Base-by-base conservation (phyloP, 345 rosid genomes). In the Eucalyptus erythrocorys region DNA sequence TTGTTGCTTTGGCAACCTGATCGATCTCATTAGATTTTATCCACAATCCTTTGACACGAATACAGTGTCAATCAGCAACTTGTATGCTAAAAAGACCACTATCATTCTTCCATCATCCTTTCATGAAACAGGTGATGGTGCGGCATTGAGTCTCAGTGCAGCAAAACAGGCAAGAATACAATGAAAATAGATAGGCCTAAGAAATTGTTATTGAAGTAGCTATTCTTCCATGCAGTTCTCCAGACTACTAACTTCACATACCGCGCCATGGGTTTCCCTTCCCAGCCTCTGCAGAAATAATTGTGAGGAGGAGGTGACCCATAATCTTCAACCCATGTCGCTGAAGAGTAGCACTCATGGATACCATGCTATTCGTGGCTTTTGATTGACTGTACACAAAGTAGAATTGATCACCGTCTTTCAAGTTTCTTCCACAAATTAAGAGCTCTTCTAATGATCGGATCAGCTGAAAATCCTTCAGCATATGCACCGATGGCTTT, bases 381-480 rank as follows among this genome's bases (percentile, higher is more conserved):
- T 19, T 37, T 37, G 45, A 76, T 76, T 3, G 84, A 40, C 84
- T 76, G 47, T 76, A 76, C 84, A 76, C 40, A 42, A 76, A 21
- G 84, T 21, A 76, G 4, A 76, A 76, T 40, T 76, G 55, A 85
- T 85, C 59, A 85, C 87, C 43, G 40, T 40, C 57, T 57, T 59
- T 91, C 94, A 42, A 95, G 95, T 86, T 93, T 96, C 90, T 96
- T 94, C 99, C 99, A 96, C 92, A 97, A 89, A 89, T 91, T 55
- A 30, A 88, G 89, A 76, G 95, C 94, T 92, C 97, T 94, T 92
- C 95, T 91, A 53, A 96, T 94, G 89, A 96, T 89, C 42, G 93
- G 94, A 90, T 96, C 98, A 43, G 97, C 96, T n/a, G 98, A 96
- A 86, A 93, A 97, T 53, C 99, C 99, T 92, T 98, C 97, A 10